Evolutionary conservation across 179 eudicot species (phyloP).

Genomic region (Beta corolliflora): DNA sequence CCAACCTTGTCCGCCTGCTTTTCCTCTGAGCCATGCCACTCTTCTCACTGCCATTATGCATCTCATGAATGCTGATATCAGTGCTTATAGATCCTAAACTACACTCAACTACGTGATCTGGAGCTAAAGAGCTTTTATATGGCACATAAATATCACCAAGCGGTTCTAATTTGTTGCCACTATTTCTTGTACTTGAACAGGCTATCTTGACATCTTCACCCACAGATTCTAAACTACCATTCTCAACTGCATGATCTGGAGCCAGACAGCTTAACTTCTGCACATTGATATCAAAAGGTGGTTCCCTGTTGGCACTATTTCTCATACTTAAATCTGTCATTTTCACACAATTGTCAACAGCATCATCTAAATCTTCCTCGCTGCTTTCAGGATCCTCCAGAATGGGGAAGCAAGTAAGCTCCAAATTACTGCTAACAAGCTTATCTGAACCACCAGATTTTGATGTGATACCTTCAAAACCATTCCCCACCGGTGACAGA

Average conservation of each 20-base stretch:
- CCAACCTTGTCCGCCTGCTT: constrained; percentile 36
- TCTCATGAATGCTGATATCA: constrained; percentile 39
- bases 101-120: constrained; percentile 39
- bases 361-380: constrained; percentile 63
- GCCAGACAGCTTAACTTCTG: constrained; percentile 23
- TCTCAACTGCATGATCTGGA: constrained; percentile 41
- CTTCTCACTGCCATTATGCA: constrained; percentile 39
- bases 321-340: not conserved
- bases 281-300: constrained; percentile 46
- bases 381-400: constrained; percentile 75
- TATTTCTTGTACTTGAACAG: not conserved
- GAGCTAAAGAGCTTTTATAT: constrained; percentile 26
- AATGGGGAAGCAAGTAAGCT: constrained; percentile 82
- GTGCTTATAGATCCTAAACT: constrained; percentile 43
- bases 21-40: constrained; percentile 35
- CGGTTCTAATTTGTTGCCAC: constrained; percentile 53
- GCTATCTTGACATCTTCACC: constrained; percentile 13
- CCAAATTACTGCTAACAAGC: constrained; percentile 61
- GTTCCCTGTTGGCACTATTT: constrained; percentile 43
- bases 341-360: constrained; percentile 1
- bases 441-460: constrained; percentile 65
- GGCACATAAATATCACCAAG: constrained; percentile 43
- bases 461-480: constrained; percentile 49
- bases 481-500: constrained; percentile 60
- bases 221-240: constrained; percentile 46